These are phyloP conservation scores for Thielaviopsis cerberus DNA, from an alignment of 2,329 filamentous ascomycete species.

Conservation along the genomic window DNA sequence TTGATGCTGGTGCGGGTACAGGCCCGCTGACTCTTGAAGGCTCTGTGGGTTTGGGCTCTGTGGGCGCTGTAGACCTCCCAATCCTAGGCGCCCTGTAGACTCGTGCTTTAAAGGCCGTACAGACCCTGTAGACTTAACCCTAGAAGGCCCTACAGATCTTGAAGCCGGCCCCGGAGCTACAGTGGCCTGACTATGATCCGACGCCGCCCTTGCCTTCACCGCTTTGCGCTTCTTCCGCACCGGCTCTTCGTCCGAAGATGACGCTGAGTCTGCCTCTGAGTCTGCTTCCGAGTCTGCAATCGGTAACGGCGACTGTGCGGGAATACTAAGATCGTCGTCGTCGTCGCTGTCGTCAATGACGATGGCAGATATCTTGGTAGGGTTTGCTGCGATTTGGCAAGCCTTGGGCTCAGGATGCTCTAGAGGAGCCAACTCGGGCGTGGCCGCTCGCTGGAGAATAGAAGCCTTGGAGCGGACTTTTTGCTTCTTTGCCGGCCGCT, in stretches of 20 bases:
- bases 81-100: too few relatives aligned
- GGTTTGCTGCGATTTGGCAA: too few relatives aligned
- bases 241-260: too few relatives aligned
- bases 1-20: background rate
- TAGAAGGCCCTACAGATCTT: background rate
- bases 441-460: background rate
- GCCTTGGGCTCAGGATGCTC: too few relatives aligned
- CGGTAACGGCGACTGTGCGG: too few relatives aligned
- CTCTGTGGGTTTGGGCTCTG: background rate
- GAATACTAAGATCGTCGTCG: slow-evolving; percentile 20
- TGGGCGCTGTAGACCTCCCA: background rate
- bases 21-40: too few relatives aligned
- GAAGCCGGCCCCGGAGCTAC: background rate
- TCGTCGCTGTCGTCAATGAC: slow-evolving; percentile 12
- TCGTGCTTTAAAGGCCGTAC: slow-evolving; percentile 12
- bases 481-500: slow-evolving; percentile 3
- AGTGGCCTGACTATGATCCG: background rate
- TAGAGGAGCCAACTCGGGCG: too few relatives aligned
- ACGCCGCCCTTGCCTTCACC: background rate
- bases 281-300: background rate
- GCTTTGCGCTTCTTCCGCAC: background rate
- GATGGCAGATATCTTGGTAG: background rate
- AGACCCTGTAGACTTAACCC: background rate
- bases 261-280: background rate
- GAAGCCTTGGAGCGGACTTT: slow-evolving; percentile 1